Base-by-base conservation (phyloP, 2,329 filamentous ascomycete species). In the Dothidotthia symphoricarpi region DNA sequence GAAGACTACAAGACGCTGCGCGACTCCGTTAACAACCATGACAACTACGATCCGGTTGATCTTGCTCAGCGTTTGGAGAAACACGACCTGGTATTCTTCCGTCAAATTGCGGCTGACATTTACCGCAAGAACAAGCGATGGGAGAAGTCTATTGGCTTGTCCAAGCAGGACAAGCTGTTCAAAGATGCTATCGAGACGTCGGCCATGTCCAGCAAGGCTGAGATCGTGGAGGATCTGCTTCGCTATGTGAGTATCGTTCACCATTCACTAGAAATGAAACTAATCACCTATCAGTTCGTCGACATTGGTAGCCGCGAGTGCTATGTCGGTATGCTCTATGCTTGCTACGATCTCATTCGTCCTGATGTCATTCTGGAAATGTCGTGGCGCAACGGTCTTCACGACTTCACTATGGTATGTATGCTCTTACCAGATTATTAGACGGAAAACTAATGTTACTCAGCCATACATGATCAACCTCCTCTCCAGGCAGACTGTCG, bases 111-210 rank as follows among this genome's bases (percentile, higher is more conserved):
- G 4, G 89, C 94, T 52, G 95, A 79, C 72, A 98, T 98, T 69
- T 98, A 97, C 76, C 89, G 94, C 68, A 98, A 97, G 80, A 97
- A 95, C 77, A 97, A 97, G 85, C 82, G 93, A 49, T 98, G 94
- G 94, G 91, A 97, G 75, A 97, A 97, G 75, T 96, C 90, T 3
- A 98, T 98, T 68, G 82, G 88, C 24, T 76, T 98, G 31, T 97
- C 91, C 12, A 98, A 98, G 78, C 91, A 98, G 69, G 93, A 98
- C 75, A 97, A 96, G 80, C 77, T 98, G 12, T 98, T 93, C 84
- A 97, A 96, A 77, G 93, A 98, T 72, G 93, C 94, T 16, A 97
- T 98, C 49, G 93, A 98, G 77, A 98, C 93, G 11, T 82, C 94
- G 22, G 93, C 93, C 17, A 86, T 96, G 39, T 97, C 91, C 34